Base-by-base conservation (phyloP, 306 rosid species). In the Vigna hirtella region DNA sequence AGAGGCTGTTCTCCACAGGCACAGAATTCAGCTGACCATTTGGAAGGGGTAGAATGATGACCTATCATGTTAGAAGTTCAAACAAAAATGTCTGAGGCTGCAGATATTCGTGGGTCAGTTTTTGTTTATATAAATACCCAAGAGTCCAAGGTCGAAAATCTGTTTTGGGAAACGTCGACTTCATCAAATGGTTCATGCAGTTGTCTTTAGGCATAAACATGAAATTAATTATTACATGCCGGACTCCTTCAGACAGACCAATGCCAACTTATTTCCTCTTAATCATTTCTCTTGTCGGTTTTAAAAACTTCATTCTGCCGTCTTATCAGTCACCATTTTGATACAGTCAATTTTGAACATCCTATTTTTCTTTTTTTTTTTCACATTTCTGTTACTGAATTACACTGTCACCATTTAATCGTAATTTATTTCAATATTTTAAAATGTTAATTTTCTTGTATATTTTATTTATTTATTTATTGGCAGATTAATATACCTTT, bases 1-100 rank as follows among this genome's bases (percentile, higher is more conserved):
- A 38, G 40, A 7, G 61, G 45, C 40, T 81, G 70, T 15, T 81
- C 77, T 16, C 73, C 79, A 59, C 86, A 85, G 67, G 24, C 58
- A 66, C 79, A 87, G 2, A 89, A 50, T 13, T 55, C 4, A 57
- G 75, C 32, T 22, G 87, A 75, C 89, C 93, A 89, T 53, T 85
- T 64, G 20, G 87, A 73, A 1, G 80, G 28, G 34, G 65, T 26
- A 52, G 78, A 57, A 36, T 28, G 79, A 75, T 74, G 52, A 22
- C 59, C 73, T 30, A 52, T 34, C 90, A 78, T 88, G 65, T 22
- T 52, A 17, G 2, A 52, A 56, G 6, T 22, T 12, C 14, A 45
- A 70, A 49, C 8, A 17, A 51, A 20, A 40, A 34, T 34, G 17
- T 1, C 24, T 42, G 18, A 11, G 53, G 5, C 30, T 30, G 4